Evolutionary conservation across 257 asterid genomes (phyloP).

Genomic region (Nemophila menziesii): DNA sequence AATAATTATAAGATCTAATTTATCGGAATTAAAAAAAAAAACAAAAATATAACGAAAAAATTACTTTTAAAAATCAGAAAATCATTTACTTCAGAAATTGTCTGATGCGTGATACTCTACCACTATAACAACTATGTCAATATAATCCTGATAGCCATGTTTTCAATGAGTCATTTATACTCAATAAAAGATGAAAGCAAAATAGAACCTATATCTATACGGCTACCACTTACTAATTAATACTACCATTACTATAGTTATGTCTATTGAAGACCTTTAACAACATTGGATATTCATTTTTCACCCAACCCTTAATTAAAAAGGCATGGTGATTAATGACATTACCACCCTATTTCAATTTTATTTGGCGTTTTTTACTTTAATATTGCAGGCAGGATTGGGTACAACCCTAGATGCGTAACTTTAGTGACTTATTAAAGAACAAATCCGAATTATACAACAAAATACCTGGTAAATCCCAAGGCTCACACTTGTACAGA

Average conservation of each 20-base stretch:
- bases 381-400: too few species aligned
- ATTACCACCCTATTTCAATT: too few species aligned
- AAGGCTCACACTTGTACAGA: constrained; percentile 98
- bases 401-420: too few species aligned
- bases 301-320: background rate
- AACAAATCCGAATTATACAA: background rate
- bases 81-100: too few species aligned
- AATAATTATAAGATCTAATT: too few species aligned
- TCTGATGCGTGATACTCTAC: too few species aligned
- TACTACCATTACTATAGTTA: constrained; percentile 2
- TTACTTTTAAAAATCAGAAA: too few species aligned
- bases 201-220: constrained; percentile 20
- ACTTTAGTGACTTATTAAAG: too few species aligned
- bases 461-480: constrained; percentile 89
- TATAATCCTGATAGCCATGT: background rate
- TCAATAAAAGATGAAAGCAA: background rate
- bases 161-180: background rate
- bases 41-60: too few species aligned
- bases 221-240: constrained; percentile 19
- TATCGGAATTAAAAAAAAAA: too few species aligned
- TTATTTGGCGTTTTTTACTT: too few species aligned
- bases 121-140: too few species aligned
- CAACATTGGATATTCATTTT: background rate
- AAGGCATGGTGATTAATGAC: background rate
- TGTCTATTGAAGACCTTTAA: background rate